Base-by-base conservation (phyloP, 2,329 filamentous ascomycete genomes). In the Fusarium tjaetaba region DNA sequence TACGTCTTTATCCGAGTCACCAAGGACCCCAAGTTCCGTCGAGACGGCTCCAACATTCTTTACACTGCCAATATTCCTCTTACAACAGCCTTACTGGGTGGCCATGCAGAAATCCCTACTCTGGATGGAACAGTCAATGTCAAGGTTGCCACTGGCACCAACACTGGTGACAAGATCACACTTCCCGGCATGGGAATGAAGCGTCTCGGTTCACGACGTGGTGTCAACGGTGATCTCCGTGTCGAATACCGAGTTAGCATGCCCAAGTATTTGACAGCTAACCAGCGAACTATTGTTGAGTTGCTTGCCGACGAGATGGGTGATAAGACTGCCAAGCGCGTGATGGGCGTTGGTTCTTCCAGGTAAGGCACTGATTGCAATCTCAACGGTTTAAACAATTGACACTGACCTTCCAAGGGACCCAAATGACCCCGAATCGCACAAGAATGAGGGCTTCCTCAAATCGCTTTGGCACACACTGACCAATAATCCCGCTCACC, bases 261-360 rank as follows among this genome's bases (percentile, higher is more conserved):
- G 94, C 96, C 96, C 51, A 98, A 97, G 84, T 98, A 96, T 79
- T 87, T 99, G 73, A 94, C 89, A 61, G 89, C 93, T 51, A 98
- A 97, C 84, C 95, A 99, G 85, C 89, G 96, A 61, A 97, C 94
- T 2, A 93, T 99, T 67, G 85, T 97, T 49, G 96, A 99, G 85
- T 96, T 98, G 90, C 89, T 99, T 73, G 96, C 96, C 11, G 95
- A 99, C 78, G 96, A 99, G 85, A 93, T 99, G 91, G 92, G 90
- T 43, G 96, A 99, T 83, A 95, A 95, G 86, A 94, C 90, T 34
- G 96, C 96, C 39, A 96, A 94, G 85, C 89, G 96, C 51, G 90
- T 97, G 64, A 98, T 99, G 95, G 96, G 97, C 79, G 85, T 97
- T 64, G 80, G 80, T 36, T 82, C 81, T 58, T 77, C 77, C 45